Evolutionary conservation across 371 early-diverging fungal genomes (phyloP).

Genomic region (Zopfochytrium polystomum): DNA sequence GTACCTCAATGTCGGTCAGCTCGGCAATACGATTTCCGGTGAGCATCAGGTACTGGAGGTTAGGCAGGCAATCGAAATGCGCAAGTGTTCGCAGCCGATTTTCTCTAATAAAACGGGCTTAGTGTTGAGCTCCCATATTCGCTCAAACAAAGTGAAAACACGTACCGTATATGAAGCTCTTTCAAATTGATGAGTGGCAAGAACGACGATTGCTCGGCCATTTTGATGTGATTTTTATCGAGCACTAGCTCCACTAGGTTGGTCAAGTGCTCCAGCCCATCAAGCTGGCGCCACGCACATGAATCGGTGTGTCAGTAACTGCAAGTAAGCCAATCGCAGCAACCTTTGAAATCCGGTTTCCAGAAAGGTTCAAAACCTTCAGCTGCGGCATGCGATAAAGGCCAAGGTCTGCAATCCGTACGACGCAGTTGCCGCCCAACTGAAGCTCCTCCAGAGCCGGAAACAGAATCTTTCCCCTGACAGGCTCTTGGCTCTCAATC

Average conservation of each 20-base stretch:
- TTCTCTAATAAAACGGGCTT: conserved; percentile 35
- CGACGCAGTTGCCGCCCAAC: conserved; percentile 46
- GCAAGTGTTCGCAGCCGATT: conserved; percentile 48
- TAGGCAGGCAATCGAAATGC: conserved; percentile 49
- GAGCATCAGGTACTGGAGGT: conserved; percentile 44
- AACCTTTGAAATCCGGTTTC: conserved; percentile 50
- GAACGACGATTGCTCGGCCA: conserved; percentile 46
- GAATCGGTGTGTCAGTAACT: no score
- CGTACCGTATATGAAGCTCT: conserved; percentile 52
- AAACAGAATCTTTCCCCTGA: conserved; percentile 30
- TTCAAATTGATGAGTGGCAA: conserved; percentile 44
- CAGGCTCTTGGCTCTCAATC: conserved; percentile 19
- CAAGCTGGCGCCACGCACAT: conserved; percentile 36
- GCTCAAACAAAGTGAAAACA: no score
- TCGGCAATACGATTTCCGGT: conserved; percentile 49
- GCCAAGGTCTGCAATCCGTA: conserved; percentile 47
- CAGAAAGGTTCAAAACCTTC: conserved; percentile 43
- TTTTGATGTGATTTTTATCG: conserved; percentile 56
- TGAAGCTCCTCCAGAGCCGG: conserved; percentile 51
- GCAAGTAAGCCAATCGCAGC: conserved; percentile 1
- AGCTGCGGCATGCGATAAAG: conserved; percentile 43
- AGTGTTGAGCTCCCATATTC: no score
- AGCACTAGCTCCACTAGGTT: conserved; percentile 47
- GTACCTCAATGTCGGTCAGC: conserved; percentile 49
- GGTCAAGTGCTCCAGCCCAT: conserved; percentile 53